Percentiles rank a stretch among this genome's conserved stretches.
These are phyloP conservation scores for Aspergillus kassunensis DNA, from an alignment of 495 filamentous ascomycete genomes.

Conservation along the genomic window DNA sequence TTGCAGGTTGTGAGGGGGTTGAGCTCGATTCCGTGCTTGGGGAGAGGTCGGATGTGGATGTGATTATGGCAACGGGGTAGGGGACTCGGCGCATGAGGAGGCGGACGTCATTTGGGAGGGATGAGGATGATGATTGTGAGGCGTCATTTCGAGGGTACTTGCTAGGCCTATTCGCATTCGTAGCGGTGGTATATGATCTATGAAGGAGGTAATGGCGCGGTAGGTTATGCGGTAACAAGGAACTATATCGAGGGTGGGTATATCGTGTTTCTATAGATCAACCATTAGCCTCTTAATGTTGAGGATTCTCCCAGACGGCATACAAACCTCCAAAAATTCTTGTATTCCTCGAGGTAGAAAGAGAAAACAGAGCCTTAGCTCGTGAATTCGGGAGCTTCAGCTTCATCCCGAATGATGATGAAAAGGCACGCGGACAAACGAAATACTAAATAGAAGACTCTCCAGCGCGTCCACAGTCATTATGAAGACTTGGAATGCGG, in stretches of 20 bases:
- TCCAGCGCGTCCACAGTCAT: conserved; percentile 10
- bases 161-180: neutral
- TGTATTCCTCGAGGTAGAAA: conserved; percentile 10
- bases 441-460: conserved; percentile 2
- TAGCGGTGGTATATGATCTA: conserved; percentile 4
- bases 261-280: neutral
- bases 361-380: conserved; percentile 21
- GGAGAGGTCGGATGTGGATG: conserved; percentile 35
- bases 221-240: neutral
- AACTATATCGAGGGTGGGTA: neutral
- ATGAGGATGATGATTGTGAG: conserved; percentile 17
- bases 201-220: neutral
- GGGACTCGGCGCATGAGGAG: conserved; percentile 66
- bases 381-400: conserved; percentile 32
- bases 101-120: conserved; percentile 47
- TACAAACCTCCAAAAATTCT: conserved; percentile 13
- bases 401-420: conserved; percentile 29
- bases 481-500: conserved; percentile 8
- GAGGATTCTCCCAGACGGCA: too few relatives aligned
- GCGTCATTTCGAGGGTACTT: neutral
- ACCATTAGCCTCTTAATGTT: neutral
- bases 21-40: conserved; percentile 1
- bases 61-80: conserved; percentile 72
- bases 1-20: neutral
- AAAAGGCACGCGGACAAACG: conserved; percentile 2